A percentile compares a stretch with the other conserved stretches of the same genome.
Evolutionary conservation across 2,329 filamentous ascomycete species (phyloP).

Genomic region (Clathrospora elynae): DNA sequence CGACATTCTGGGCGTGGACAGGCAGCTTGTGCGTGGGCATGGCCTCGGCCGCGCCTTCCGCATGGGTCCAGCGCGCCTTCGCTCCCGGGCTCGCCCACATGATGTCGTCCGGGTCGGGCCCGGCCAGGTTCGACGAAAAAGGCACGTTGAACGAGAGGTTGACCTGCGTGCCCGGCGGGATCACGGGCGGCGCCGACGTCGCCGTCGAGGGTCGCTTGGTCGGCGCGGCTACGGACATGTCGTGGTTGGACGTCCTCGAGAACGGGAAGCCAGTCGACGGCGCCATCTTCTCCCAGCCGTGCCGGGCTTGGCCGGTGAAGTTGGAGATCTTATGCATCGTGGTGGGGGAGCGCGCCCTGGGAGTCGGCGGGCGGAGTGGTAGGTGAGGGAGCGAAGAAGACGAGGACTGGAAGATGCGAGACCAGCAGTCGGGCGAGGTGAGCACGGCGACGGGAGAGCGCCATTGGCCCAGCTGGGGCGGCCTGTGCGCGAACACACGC

Average conservation of each 20-base stretch:
- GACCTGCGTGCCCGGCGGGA: slow-evolving; percentile 75
- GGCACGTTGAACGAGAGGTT: slow-evolving; percentile 97
- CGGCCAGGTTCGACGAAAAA: slow-evolving; percentile 88
- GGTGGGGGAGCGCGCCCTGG: slow-evolving; percentile 32
- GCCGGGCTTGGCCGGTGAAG: slow-evolving; percentile 68
- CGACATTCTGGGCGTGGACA: slow-evolving; percentile 87
- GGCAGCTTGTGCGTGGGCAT: slow-evolving; percentile 86
- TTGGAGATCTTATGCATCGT: slow-evolving; percentile 72
- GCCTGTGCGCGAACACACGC: slow-evolving; percentile 10
- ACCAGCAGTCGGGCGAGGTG: slow-evolving; percentile 19
- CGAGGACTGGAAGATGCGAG: slow-evolving; percentile 22
- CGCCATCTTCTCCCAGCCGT: slow-evolving; percentile 71
- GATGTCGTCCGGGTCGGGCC: slow-evolving; percentile 92
- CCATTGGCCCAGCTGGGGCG: slow-evolving; percentile 10
- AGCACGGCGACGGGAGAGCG: slow-evolving; percentile 8
- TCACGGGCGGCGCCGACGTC: slow-evolving; percentile 61
- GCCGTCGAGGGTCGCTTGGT: slow-evolving; percentile 62
- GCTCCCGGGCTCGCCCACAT: slow-evolving; percentile 89
- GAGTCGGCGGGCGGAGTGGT: slow-evolving; percentile 33
- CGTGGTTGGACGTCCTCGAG: slow-evolving; percentile 63
- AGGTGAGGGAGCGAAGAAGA: slow-evolving; percentile 26
- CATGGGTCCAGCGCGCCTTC: slow-evolving; percentile 90
- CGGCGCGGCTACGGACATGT: slow-evolving; percentile 57
- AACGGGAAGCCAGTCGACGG: slow-evolving; percentile 66
- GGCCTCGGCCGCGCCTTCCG: slow-evolving; percentile 82